A percentile compares a stretch with the other conserved stretches of the same genome.
phyloP scores from a whole-genome alignment of 192 early-diverging fungal species.

The Coemansia sp. region DNA sequence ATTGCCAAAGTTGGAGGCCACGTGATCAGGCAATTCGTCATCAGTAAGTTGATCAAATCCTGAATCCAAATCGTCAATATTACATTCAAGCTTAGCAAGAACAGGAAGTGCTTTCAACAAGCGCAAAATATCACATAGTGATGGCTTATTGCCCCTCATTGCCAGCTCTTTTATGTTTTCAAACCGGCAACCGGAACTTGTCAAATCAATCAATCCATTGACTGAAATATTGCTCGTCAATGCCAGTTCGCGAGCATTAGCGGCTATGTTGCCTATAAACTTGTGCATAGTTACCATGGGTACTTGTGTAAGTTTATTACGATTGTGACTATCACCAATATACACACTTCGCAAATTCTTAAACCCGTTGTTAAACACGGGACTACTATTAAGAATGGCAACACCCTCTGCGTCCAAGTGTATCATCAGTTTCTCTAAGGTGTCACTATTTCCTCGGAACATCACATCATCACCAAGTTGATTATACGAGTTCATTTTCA shows the following conservation, averaged over 20 bases:
- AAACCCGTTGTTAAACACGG: neutral
- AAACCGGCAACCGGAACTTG: neutral
- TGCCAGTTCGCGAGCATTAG: neutral
- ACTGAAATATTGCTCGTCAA: neutral
- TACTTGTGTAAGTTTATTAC: neutral
- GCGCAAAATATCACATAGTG: neutral
- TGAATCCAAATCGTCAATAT: neutral
- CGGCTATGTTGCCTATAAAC: neutral
- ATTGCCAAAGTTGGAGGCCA: neutral
- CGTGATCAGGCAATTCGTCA: neutral
- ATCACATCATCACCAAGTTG: constrained; percentile 6
- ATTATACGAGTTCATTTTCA: neutral
- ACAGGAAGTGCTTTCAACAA: neutral
- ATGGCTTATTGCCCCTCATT: neutral
- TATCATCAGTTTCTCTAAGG: neutral
- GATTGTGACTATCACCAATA: neutral
- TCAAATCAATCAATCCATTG: neutral
- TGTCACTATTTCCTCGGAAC: constrained; percentile 9
- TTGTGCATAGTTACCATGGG: neutral
- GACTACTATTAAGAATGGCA: neutral
- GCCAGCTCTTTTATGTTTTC: neutral
- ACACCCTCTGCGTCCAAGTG: neutral
- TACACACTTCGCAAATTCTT: neutral
- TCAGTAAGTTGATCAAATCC: neutral
- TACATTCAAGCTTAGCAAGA: neutral